A percentile compares a stretch with the other conserved stretches of the same genome.
These are phyloP conservation scores for Alternaria infectoria DNA, from an alignment of 2,329 filamentous ascomycete species.

Conservation along the genomic window DNA sequence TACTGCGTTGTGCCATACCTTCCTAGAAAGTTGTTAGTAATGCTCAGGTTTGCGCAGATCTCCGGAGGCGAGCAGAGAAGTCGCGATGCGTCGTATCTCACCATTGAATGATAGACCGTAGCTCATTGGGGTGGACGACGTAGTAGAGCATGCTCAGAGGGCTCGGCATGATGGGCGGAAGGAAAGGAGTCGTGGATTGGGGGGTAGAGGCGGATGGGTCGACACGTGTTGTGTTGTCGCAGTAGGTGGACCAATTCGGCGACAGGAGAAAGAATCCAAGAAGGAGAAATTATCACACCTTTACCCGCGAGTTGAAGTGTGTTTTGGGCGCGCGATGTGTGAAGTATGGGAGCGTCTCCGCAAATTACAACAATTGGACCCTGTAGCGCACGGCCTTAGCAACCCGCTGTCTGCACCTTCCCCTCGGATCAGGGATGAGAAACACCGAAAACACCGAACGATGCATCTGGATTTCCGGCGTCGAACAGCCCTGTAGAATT, in stretches of 20 bases:
- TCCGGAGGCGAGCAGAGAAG: neutral
- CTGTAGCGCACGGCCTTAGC: constrained; percentile 10
- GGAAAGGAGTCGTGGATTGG: constrained; percentile 18
- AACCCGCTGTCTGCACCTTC: constrained; percentile 8
- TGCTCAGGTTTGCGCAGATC: neutral
- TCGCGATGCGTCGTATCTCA: constrained; percentile 51
- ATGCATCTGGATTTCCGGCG: neutral
- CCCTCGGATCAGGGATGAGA: constrained; percentile 5
- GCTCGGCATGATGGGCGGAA: constrained; percentile 42
- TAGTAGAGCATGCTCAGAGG: constrained; percentile 69
- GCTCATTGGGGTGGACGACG: constrained; percentile 74
- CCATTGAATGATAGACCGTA: constrained; percentile 90
- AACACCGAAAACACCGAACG: neutral
- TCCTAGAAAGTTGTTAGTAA: constrained; percentile 64
- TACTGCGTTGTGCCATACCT: constrained; percentile 94
- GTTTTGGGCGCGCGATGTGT: constrained; percentile 1
- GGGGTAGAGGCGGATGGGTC: constrained; percentile 8
- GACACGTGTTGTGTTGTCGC: constrained; percentile 3
- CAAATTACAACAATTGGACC: constrained; percentile 14
- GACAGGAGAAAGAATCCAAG: neutral
- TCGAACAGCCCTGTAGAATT: neutral
- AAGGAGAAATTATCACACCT: neutral
- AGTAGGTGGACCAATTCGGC: constrained; percentile 10
- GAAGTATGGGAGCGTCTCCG: constrained; percentile 7
- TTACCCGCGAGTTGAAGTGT: neutral